Conservation (phyloP, 176 grass and related monocot species). For the Bromus sterilis region DNA sequence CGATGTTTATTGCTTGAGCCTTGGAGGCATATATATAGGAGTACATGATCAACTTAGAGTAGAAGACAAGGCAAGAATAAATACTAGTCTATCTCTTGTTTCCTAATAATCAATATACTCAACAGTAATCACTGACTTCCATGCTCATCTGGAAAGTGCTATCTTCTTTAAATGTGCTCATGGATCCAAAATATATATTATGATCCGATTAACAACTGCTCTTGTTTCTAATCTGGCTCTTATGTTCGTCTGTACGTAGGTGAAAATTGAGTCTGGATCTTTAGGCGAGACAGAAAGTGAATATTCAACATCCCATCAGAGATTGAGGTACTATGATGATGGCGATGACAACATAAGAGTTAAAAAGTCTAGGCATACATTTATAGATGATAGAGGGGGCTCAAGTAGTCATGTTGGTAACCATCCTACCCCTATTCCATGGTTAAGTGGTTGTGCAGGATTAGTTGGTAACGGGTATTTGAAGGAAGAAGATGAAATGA, state of each 20-base stretch:
- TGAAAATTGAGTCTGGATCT: conserved; percentile 35
- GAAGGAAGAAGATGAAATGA: conserved; percentile 29
- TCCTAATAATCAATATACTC: too few relatives aligned
- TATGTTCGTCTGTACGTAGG: conserved; percentile 15
- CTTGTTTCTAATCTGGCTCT: conserved; percentile 3
- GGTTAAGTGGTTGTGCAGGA: background rate
- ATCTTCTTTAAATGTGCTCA: background rate
- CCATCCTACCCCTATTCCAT: background rate
- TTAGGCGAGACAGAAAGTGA: conserved; percentile 27
- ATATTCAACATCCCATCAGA: conserved; percentile 24
- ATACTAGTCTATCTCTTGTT: too few relatives aligned
- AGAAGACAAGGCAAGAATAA: too few relatives aligned
- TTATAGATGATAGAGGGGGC: conserved; percentile 22
- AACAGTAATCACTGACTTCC: too few relatives aligned
- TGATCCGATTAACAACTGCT: background rate
- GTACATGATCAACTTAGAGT: too few relatives aligned
- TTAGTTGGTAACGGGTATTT: conserved; percentile 11
- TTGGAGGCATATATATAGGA: too few relatives aligned
- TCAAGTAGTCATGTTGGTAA: conserved; percentile 17
- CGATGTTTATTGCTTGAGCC: too few relatives aligned
- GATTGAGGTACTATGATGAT: conserved; percentile 13
- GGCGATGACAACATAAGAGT: background rate
- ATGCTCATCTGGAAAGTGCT: background rate
- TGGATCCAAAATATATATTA: conserved; percentile 3
- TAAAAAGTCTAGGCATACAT: conserved; percentile 43